These are phyloP conservation scores for Fragaria nilgerrensis DNA, from an alignment of 306 rosid genomes.

Conservation along the genomic window DNA sequence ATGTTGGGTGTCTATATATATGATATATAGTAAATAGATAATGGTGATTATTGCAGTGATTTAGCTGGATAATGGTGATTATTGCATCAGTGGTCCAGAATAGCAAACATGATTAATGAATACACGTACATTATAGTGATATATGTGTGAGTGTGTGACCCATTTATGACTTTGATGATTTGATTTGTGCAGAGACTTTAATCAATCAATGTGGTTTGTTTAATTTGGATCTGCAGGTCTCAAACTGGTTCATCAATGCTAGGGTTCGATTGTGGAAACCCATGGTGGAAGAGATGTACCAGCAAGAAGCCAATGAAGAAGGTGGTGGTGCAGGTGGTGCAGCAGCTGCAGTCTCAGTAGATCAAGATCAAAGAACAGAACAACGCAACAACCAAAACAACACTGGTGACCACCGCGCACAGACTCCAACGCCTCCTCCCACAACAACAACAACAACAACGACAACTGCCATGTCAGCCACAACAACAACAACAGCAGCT, in stretches of 20 bases:
- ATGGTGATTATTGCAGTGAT: no score
- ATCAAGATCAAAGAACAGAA: slow-evolving; percentile 28
- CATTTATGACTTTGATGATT: not conserved
- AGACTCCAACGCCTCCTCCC: slow-evolving; percentile 50
- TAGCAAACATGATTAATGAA: not conserved
- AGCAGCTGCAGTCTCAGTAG: slow-evolving; percentile 26
- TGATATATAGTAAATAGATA: no score
- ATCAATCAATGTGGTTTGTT: not conserved
- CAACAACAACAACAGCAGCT: slow-evolving; percentile 30
- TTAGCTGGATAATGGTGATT: not conserved
- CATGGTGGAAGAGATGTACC: slow-evolving; percentile 99
- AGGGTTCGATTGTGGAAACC: slow-evolving; percentile 99
- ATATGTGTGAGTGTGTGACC: not conserved
- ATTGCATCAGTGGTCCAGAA: not conserved
- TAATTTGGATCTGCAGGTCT: slow-evolving; percentile 52
- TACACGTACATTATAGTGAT: not conserved
- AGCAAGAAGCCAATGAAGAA: slow-evolving; percentile 80
- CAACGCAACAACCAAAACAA: slow-evolving; percentile 17
- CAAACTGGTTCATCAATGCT: slow-evolving; percentile 99
- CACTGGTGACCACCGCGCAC: slow-evolving; percentile 44
- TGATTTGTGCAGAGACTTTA: not conserved
- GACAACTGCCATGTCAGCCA: slow-evolving; percentile 21
- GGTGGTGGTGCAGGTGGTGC: slow-evolving; percentile 13
- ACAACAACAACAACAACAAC: not conserved
- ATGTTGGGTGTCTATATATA: no score